Base-by-base conservation (phyloP, 495 filamentous ascomycete species). In the Podospora pseudocomata region DNA sequence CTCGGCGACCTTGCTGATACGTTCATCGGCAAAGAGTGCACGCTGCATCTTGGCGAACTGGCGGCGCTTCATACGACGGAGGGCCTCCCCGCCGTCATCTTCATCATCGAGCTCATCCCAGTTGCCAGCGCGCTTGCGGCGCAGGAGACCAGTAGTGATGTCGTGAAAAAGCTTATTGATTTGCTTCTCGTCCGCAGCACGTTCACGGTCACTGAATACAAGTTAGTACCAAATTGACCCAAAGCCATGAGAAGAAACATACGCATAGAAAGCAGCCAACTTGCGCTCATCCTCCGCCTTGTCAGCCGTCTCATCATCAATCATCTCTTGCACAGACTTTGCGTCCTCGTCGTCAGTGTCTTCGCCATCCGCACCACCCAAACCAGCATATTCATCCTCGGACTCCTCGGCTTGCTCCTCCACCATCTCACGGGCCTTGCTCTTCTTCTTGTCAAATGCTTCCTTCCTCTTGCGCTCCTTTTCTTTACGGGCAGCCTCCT, bases 371-470 rank as follows among this genome's bases (percentile, higher is more conserved):
- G 85, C 90, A 56, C 95, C 95, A 60, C 96, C 96, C 55, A 98
- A 82, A 2, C 96, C 96, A 39, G 94, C 95, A 75, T 97, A 99
- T 77, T 99, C 95, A 75, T 99, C 95, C 75, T 98, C 96, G 0
- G 96, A 98, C 81, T 99, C 95, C 72, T 95, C 92, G 54, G 95
- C 95, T 73, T 95, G 92, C 69, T 98, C 95, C 68, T 98, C 86
- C 19, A 99, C 82, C 82, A 97, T 92, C 16, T 89, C 89, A 66
- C 88, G 93, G 0, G 93, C 94, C 72, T 93, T 91, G 78, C 92
- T 96, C 75, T 90, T 95, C 73, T 89, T 92, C 80, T 91, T 95
- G 76, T 96, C 86, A 71, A 92, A 96, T 7, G 81, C 79, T 23
- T 85, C 79, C 3, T 73, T 71, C 2, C 71, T 71, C 53, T 79